Conservation (phyloP, 1,284 basidiomycete genomes). For the Pseudozyma sp. region DNA sequence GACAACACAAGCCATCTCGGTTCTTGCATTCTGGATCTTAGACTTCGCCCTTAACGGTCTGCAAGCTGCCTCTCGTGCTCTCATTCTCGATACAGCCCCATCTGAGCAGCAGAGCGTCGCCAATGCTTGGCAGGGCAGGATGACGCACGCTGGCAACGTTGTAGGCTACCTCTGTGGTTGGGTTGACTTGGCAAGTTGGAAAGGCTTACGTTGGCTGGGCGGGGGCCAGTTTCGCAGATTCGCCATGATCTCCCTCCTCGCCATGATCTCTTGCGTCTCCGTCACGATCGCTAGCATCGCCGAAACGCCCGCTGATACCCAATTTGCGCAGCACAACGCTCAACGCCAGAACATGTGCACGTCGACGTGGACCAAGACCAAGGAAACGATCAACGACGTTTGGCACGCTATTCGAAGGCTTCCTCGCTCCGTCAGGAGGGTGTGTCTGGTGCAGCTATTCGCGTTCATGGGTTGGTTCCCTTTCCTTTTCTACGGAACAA, state of each 20-base stretch:
- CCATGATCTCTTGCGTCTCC: conserved; percentile 84
- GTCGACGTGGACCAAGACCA: conserved; percentile 3
- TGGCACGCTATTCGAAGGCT: conserved; percentile 55
- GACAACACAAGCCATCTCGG: conserved; percentile 74
- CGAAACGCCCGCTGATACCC: conserved; percentile 27
- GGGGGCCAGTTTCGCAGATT: conserved; percentile 96
- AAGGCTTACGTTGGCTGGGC: conserved; percentile 82
- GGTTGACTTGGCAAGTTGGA: conserved; percentile 81
- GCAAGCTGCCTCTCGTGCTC: conserved; percentile 90
- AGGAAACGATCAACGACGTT: conserved; percentile 39
- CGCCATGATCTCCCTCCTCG: conserved; percentile 83
- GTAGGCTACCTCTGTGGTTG: conserved; percentile 75
- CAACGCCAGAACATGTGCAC: neutral
- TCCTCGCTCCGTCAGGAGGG: conserved; percentile 71
- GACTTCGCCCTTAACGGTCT: conserved; percentile 92
- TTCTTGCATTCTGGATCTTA: conserved; percentile 90
- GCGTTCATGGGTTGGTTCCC: conserved; percentile 85
- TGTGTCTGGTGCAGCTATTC: conserved; percentile 82
- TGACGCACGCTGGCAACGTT: conserved; percentile 63
- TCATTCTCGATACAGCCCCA: conserved; percentile 89
- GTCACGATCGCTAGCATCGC: conserved; percentile 85
- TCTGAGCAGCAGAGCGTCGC: conserved; percentile 86
- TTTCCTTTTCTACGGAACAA: conserved; percentile 75
- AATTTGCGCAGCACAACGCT: neutral
- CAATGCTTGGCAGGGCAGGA: conserved; percentile 96